These are phyloP conservation scores for Phytophthora constricta DNA, from an alignment of 352 stramenopile species.

Conservation along the genomic window DNA sequence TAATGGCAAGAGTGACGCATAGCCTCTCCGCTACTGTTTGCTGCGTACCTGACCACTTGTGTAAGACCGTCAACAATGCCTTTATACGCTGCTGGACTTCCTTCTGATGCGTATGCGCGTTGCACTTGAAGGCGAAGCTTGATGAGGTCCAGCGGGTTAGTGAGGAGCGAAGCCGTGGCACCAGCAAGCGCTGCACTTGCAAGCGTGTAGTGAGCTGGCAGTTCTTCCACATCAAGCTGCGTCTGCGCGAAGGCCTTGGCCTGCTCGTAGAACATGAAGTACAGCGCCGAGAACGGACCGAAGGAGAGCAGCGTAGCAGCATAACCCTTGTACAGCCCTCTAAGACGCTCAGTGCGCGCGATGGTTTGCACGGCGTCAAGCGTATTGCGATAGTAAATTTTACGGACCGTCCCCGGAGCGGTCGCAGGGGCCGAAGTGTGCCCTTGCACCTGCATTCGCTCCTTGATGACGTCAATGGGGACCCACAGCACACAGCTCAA, in stretches of 20 bases:
- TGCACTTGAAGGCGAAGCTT: constrained; percentile 97
- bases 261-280: constrained; percentile 98
- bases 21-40: not conserved
- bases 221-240: constrained; percentile 47
- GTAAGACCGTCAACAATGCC: constrained; percentile 90
- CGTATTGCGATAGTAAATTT: constrained; percentile 92
- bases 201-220: constrained; percentile 71
- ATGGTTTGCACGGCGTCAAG: constrained; percentile 93
- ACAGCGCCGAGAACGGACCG: constrained; percentile 97
- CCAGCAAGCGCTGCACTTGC: constrained; percentile 84
- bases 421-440: constrained; percentile 7
- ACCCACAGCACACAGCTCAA: constrained; percentile 97
- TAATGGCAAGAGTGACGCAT: too few species aligned
- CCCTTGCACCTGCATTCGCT: constrained; percentile 96
- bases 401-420: not conserved
- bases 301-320: constrained; percentile 96
- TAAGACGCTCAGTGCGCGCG: constrained; percentile 86
- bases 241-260: constrained; percentile 63
- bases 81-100: constrained; percentile 44
- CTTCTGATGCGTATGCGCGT: constrained; percentile 49
- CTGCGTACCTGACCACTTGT: constrained; percentile 67
- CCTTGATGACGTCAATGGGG: constrained; percentile 99
- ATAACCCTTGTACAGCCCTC: constrained; percentile 96
- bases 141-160: constrained; percentile 96
- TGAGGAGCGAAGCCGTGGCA: constrained; percentile 94